A percentile compares a stretch with the other conserved stretches of the same genome.
Conservation (phyloP, 805 yeast genomes). For the Danielia reshetovae region DNA sequence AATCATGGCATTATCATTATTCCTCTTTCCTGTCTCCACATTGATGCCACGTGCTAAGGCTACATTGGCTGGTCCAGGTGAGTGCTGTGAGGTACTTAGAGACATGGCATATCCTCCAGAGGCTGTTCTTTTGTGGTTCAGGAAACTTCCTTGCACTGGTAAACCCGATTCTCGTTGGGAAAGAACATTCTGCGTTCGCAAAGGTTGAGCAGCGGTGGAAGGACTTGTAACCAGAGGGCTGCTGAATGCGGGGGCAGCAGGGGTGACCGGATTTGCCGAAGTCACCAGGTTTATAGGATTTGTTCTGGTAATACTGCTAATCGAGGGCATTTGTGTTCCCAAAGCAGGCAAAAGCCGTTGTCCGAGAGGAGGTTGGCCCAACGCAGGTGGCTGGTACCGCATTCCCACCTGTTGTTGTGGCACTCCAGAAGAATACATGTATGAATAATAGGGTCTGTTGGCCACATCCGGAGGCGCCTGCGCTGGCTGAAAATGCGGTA, state of each 20-base stretch:
- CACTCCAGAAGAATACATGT: not conserved
- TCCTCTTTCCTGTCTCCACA: conserved; percentile 30
- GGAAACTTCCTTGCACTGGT: conserved; percentile 19
- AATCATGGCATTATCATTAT: conserved; percentile 51
- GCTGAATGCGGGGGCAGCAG: no score
- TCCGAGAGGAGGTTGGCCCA: not conserved
- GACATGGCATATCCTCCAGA: conserved; percentile 13
- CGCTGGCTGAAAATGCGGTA: not conserved
- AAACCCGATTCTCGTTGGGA: conserved; percentile 1
- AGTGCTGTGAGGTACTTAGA: conserved; percentile 9
- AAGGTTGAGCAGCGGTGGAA: no score
- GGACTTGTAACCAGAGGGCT: no score
- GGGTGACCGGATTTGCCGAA: no score
- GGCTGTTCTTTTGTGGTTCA: conserved; percentile 22
- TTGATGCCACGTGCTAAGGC: conserved; percentile 36
- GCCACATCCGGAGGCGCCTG: not conserved
- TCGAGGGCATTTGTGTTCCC: no score
- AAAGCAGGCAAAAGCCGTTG: not conserved
- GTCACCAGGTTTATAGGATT: no score
- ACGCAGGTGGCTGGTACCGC: not conserved
- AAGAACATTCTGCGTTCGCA: no score
- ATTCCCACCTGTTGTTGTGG: not conserved
- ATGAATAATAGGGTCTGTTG: not conserved
- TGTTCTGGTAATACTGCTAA: no score
- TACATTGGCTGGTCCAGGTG: conserved; percentile 48